Evolutionary conservation across 345 rosid genomes (phyloP).

Genomic region (Orychophragmus violaceus): DNA sequence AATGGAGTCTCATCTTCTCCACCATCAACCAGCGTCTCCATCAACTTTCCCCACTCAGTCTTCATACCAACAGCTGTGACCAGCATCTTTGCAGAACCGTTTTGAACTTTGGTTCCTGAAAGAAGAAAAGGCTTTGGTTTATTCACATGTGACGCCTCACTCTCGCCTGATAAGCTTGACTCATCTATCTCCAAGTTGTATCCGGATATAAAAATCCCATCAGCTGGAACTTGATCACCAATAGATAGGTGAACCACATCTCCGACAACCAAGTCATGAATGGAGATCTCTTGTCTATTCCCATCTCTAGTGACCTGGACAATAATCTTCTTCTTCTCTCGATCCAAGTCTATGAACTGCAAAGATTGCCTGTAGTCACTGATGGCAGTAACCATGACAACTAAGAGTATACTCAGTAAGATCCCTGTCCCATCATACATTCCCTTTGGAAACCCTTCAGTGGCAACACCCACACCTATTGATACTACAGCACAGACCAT

Average conservation of each 20-base stretch:
- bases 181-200: conserved; percentile 45
- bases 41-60: conserved; percentile 69
- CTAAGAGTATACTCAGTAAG: conserved; percentile 66
- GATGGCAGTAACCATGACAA: conserved; percentile 75
- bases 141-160: conserved; percentile 31
- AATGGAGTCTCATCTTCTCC: conserved; percentile 60
- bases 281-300: conserved; percentile 50
- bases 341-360: conserved; percentile 79
- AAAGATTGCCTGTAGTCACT: conserved; percentile 87
- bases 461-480: conserved; percentile 70
- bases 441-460: conserved; percentile 46
- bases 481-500: conserved; percentile 54
- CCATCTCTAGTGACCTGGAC: conserved; percentile 77
- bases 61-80: conserved; percentile 72
- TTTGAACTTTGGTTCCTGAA: conserved; percentile 54
- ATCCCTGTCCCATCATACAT: conserved; percentile 63
- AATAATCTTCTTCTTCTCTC: conserved; percentile 68
- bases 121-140: conserved; percentile 42
- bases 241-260: conserved; percentile 71
- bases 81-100: conserved; percentile 61
- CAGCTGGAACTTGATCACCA: conserved; percentile 86
- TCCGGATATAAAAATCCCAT: conserved; percentile 40
- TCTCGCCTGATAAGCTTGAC: conserved; percentile 53
- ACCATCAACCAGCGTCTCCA: conserved; percentile 50
- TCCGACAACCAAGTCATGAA: conserved; percentile 82